Evolutionary conservation across 2,329 filamentous ascomycete genomes (phyloP).

Genomic region (Xylaria sp.): DNA sequence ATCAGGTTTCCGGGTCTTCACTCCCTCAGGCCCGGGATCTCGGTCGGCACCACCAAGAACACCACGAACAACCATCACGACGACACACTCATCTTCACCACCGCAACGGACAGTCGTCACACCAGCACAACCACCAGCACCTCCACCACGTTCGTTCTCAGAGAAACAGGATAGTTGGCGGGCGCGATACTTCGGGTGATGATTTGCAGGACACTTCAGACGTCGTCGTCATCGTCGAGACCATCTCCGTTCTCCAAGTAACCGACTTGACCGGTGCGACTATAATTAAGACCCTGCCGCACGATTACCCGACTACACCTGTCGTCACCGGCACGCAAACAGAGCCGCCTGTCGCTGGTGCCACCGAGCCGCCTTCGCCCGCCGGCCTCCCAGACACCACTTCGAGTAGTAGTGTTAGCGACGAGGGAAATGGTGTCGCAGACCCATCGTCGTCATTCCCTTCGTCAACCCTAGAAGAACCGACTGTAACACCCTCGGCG

Average conservation of each 20-base stretch:
- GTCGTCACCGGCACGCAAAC: constrained; percentile 15
- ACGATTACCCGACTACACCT: constrained; percentile 45
- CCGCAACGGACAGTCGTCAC: constrained; percentile 35
- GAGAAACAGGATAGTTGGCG: constrained; percentile 34
- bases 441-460: constrained; percentile 37
- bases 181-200: constrained; percentile 39
- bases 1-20: constrained; percentile 60
- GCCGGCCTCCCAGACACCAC: constrained; percentile 53
- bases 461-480: constrained; percentile 42
- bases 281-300: constrained; percentile 57
- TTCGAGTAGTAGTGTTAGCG: constrained; percentile 21
- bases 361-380: constrained; percentile 43
- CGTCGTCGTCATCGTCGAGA: constrained; percentile 61
- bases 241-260: constrained; percentile 65
- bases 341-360: constrained; percentile 53
- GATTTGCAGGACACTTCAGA: constrained; percentile 38
- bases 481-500: constrained; percentile 47
- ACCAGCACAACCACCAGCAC: constrained; percentile 44
- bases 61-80: constrained; percentile 18
- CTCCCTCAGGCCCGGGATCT: constrained; percentile 60
- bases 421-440: constrained; percentile 43
- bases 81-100: constrained; percentile 50
- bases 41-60: constrained; percentile 38
- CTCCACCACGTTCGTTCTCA: constrained; percentile 50
- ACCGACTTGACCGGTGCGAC: constrained; percentile 62